Evolutionary conservation across 176 grass and related monocot species (phyloP).

Genomic region (Paspalum notatum): DNA sequence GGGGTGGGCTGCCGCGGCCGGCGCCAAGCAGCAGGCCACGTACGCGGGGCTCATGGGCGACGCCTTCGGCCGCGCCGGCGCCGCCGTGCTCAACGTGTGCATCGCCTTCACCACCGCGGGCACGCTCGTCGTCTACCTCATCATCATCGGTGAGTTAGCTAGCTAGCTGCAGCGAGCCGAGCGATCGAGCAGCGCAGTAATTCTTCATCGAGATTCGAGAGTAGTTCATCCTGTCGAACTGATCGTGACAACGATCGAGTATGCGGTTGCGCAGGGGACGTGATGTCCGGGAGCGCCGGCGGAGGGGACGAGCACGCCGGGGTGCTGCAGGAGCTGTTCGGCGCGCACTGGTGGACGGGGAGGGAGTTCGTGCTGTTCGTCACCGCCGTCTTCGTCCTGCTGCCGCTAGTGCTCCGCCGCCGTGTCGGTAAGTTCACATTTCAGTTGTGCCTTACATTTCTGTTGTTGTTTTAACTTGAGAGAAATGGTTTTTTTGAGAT

Average conservation of each 20-base stretch:
- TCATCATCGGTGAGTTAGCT: conserved; percentile 78
- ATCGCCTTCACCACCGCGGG: conserved; percentile 67
- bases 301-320: conserved; percentile 61
- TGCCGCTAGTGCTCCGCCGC: conserved; percentile 75
- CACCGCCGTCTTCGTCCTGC: conserved; percentile 58
- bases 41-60: conserved; percentile 79
- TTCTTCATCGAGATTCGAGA: neutral
- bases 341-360: conserved; percentile 71
- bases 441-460: neutral
- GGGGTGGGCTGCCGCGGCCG: conserved; percentile 24
- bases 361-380: conserved; percentile 63
- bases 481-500: neutral
- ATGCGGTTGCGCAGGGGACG: conserved; percentile 61
- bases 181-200: too few relatives aligned
- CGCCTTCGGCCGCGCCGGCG: conserved; percentile 64
- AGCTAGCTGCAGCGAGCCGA: too few relatives aligned
- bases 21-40: conserved; percentile 15
- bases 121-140: conserved; percentile 82
- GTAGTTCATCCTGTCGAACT: neutral
- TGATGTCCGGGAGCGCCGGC: conserved; percentile 65
- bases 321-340: conserved; percentile 79
- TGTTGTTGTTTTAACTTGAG: neutral
- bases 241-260: neutral
- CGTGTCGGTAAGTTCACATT: conserved; percentile 65
- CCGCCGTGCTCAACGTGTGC: conserved; percentile 62